Conservation (phyloP, 1,284 basidiomycete genomes). For the Irpex sp. region DNA sequence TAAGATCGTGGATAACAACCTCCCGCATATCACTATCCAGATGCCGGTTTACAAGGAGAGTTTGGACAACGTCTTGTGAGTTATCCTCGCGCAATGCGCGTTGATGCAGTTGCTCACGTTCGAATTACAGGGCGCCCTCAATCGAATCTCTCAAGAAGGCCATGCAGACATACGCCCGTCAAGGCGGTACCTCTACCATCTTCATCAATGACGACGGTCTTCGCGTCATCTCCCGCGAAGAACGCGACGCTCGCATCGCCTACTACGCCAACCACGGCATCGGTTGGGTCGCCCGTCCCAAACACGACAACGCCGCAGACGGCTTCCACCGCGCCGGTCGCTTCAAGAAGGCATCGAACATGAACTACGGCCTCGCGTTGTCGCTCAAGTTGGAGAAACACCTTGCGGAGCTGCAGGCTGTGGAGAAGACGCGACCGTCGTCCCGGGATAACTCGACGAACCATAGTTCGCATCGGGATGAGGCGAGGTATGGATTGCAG, state of each 20-base stretch:
- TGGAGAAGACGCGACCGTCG: conserved; percentile 24
- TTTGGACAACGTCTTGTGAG: conserved; percentile 33
- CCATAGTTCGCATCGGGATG: conserved; percentile 16
- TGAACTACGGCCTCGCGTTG: conserved; percentile 80
- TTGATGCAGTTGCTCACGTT: too few species aligned
- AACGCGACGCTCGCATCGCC: conserved; percentile 60
- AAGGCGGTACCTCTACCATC: conserved; percentile 52
- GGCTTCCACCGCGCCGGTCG: conserved; percentile 83
- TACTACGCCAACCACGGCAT: conserved; percentile 83
- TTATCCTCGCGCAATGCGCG: conserved; percentile 2
- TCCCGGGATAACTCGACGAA: conserved; percentile 10
- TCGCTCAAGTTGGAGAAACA: conserved; percentile 75
- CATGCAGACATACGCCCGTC: conserved; percentile 43
- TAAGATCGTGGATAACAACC: conserved; percentile 38
- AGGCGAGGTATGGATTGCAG: conserved; percentile 30
- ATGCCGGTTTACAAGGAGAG: conserved; percentile 57
- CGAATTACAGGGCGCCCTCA: conserved; percentile 40
- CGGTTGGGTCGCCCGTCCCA: conserved; percentile 80
- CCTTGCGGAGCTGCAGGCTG: conserved; percentile 41
- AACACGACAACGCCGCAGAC: conserved; percentile 51
- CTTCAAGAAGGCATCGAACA: conserved; percentile 89
- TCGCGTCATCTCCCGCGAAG: conserved; percentile 48
- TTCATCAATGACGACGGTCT: conserved; percentile 52
- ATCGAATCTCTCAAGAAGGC: conserved; percentile 45
- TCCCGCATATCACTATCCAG: conserved; percentile 53